Base-by-base conservation (phyloP, 2,329 filamentous ascomycete species). In the Aspergillus phoenicis region DNA sequence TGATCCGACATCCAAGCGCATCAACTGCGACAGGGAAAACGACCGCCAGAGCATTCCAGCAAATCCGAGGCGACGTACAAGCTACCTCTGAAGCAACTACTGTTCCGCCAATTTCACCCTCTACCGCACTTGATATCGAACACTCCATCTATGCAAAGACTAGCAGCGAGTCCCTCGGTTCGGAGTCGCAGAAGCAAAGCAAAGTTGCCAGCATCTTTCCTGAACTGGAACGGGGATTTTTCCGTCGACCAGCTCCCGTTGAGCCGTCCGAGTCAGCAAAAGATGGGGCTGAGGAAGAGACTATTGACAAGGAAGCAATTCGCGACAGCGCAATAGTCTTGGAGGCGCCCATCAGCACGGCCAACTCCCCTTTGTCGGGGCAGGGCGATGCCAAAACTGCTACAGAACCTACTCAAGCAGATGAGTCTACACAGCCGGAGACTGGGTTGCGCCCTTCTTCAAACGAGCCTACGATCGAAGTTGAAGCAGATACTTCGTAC, bases 291-390 rank as follows among this genome's bases (percentile, higher is more conserved):
- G 70, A 77, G 73, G 71, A 79, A 76, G 71, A 76, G 74, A 71
- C 73, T 58, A 57, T 63, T 64, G 70, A 67, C 45, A 62, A 62
- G 58, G 63, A 67, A 68, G 65, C 69, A 55, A 74, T 78, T 70
- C 77, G 80, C 62, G 80, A 82, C 61, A 80, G 77, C 64, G 80
- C 75, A 64, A 74, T 79, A 63, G 72, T 80, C 61, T 74, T 73
- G 62, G 81, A 82, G 66, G 79, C 81, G 54, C 77, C 78, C 43
- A 68, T 76, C 38, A 64, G 72, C 47, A 64, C 64, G 41, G 68
- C 71, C 58, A 56, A 68, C 52, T 73, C 66, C 28, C 43, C 57
- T 20, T 56, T 59, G n/a, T 45, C 60, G 15, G 38, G 62, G n/a
- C 58, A 43, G 26, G 55, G 57, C 52, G 45, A 55, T 52, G 26